Evolutionary conservation across 2,329 filamentous ascomycete species (phyloP).

Genomic region (Didymella keratinophila): DNA sequence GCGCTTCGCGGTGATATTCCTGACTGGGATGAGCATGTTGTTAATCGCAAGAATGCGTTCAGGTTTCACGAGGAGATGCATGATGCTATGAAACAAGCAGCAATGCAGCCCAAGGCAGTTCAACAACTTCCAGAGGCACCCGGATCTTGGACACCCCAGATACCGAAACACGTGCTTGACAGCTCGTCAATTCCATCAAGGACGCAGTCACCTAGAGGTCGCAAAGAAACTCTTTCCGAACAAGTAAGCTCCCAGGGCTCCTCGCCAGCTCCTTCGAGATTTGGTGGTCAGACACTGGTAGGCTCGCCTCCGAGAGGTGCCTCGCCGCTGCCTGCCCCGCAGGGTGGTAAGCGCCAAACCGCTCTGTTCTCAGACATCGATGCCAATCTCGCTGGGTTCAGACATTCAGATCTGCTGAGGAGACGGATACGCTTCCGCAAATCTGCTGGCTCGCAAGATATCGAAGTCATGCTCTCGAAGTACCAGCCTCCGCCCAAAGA

Average conservation of each 20-base stretch:
- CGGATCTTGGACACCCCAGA: conserved; percentile 48
- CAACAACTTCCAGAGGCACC: conserved; percentile 40
- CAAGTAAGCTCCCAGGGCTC: conserved; percentile 29
- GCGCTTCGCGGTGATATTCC: conserved; percentile 54
- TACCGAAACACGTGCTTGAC: conserved; percentile 47
- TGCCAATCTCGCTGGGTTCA: conserved; percentile 41
- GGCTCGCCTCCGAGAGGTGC: conserved; percentile 41
- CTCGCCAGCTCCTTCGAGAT: conserved; percentile 38
- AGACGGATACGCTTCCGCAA: conserved; percentile 47
- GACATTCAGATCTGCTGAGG: conserved; percentile 45
- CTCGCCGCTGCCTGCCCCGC: conserved; percentile 42
- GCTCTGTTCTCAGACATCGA: conserved; percentile 48
- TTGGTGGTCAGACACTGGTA: conserved; percentile 39
- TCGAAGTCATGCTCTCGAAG: conserved; percentile 48
- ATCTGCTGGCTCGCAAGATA: conserved; percentile 29
- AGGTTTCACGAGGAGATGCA: conserved; percentile 56
- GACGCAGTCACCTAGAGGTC: conserved; percentile 47
- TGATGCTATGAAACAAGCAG: conserved; percentile 48
- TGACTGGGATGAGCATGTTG: conserved; percentile 58
- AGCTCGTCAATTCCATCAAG: conserved; percentile 42
- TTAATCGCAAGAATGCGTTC: conserved; percentile 59
- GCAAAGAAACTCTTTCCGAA: conserved; percentile 44
- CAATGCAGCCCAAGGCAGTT: conserved; percentile 36
- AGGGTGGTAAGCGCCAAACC: conserved; percentile 39
- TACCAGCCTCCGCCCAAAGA: conserved; percentile 47